A percentile compares a stretch with the other conserved stretches of the same genome.
These are phyloP conservation scores for Trypanosoma boissoni DNA, from an alignment of 208 protist species.

Conservation along the genomic window DNA sequence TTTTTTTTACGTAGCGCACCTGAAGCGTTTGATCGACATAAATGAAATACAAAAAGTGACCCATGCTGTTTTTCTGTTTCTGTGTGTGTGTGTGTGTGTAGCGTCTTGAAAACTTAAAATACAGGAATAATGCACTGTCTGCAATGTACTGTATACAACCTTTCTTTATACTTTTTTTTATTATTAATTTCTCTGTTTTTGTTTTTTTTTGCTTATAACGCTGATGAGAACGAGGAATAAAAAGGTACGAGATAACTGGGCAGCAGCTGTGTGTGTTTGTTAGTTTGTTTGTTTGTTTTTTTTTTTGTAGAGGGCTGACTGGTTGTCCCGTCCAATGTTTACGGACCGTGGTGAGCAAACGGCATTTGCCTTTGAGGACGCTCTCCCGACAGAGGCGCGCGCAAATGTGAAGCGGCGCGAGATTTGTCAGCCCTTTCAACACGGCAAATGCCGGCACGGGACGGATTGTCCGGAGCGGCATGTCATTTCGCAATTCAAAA, in stretches of 20 bases:
- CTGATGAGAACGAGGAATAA: too few relatives aligned
- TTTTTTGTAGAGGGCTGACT: neutral
- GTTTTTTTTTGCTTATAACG: too few relatives aligned
- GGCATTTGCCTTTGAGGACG: conserved; percentile 77
- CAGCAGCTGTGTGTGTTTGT: too few relatives aligned
- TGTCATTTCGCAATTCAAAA: conserved; percentile 63
- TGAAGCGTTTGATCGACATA: conserved; percentile 21
- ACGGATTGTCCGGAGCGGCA: conserved; percentile 94
- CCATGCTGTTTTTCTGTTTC: conserved; percentile 7
- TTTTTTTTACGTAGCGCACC: conserved; percentile 24
- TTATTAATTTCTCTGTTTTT: too few relatives aligned
- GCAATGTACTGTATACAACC: neutral
- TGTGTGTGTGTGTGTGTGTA: conserved; percentile 4
- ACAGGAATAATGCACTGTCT: neutral
- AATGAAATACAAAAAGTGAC: conserved; percentile 6
- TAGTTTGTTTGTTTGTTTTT: too few relatives aligned
- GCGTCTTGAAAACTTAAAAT: neutral
- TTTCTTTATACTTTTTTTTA: conserved; percentile 7
- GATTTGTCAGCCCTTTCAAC: conserved; percentile 94
- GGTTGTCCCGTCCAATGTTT: conserved; percentile 36
- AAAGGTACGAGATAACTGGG: too few relatives aligned
- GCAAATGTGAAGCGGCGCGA: conserved; percentile 79
- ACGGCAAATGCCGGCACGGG: conserved; percentile 92
- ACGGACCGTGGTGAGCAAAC: conserved; percentile 56
- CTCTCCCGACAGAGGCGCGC: conserved; percentile 60